Evolutionary conservation across 805 yeast genomes (phyloP).

Genomic region (Candida boleticola): DNA sequence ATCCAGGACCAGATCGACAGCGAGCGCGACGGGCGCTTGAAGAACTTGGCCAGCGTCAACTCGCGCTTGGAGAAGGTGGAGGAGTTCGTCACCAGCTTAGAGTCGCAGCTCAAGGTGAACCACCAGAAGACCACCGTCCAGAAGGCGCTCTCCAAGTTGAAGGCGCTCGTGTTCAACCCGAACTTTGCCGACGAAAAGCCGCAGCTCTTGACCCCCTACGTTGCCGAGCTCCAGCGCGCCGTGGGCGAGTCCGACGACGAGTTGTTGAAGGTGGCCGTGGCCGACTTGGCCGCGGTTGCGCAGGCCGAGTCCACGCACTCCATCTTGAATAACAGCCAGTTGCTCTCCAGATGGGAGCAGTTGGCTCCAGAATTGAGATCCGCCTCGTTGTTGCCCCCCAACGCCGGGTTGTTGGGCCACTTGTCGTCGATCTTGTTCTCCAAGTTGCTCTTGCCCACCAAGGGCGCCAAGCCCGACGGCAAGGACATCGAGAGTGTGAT

Average conservation of each 20-base stretch:
- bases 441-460: conserved; percentile 68
- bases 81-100: conserved; percentile 46
- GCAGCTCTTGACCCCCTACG: conserved; percentile 32
- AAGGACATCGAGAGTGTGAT: conserved; percentile 86
- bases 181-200: conserved; percentile 21
- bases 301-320: conserved; percentile 42
- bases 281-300: conserved; percentile 35
- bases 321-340: conserved; percentile 73
- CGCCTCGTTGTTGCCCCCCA: conserved; percentile 87
- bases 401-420: conserved; percentile 94
- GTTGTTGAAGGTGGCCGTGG: conserved; percentile 29
- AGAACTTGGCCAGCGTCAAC: conserved; percentile 61
- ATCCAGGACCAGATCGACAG: conserved; percentile 29
- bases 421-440: conserved; percentile 77
- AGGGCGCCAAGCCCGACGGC: conserved; percentile 71
- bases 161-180: conserved; percentile 22
- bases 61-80: conserved; percentile 55
- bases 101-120: conserved; percentile 31
- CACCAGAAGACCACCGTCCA: conserved; percentile 32
- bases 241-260: conserved; percentile 29
- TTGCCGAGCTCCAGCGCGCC: conserved; percentile 30
- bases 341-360: conserved; percentile 74
- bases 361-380: conserved; percentile 84
- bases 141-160: conserved; percentile 32
- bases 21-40: conserved; percentile 73